Base-by-base conservation (phyloP, 176 grass and related monocot species). In the Aegilops tauschii region DNA sequence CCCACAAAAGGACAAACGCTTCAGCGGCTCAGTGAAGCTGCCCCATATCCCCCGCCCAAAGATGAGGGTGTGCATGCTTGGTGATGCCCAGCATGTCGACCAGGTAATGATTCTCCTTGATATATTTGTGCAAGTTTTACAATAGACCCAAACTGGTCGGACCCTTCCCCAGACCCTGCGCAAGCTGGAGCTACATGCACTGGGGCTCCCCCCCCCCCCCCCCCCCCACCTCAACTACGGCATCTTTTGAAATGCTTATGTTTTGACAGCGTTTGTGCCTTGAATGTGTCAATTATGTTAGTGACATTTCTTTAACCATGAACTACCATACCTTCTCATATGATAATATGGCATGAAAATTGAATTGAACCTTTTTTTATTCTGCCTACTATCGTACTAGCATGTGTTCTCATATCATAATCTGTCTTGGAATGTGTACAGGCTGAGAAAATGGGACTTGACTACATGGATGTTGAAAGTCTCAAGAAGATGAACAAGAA, bases 401-500 rank as follows among this genome's bases (percentile, higher is more conserved):
- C 50, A 18, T 54, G 47, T 16, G 50, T 18, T 54, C 50, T 54
- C 5, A 54, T 54, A 18, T 31, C 7, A 40, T 59, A 28, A 32
- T 47, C 2, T 40, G 3, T 21, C 3, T 2, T 69, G 8, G 13
- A 9, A 18, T 21, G 1, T 86, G 61, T 69, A 3, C 64, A 98
- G 96, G 96, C 96, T 76, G 93, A 95, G 91, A 98, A 95, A 81
- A 94, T 98, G 16, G 90, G 96, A 28, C 88, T 98, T 71, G 96
- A 98, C 45, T 98, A 86, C 71, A 98, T 98, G 96, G 96, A 98
- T 81, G 96, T 95, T 58, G 96, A 98, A 50, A 67, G 65, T 4
- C 89, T 98, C 40, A 98, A 98, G 75, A 98, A 98, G 71, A 98
- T 98, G 96, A 98, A 95, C 86, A 98, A 98, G 87, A 98, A 95